Conservation (phyloP, 2,329 filamentous ascomycete species). For the Bipolaris cookei region DNA sequence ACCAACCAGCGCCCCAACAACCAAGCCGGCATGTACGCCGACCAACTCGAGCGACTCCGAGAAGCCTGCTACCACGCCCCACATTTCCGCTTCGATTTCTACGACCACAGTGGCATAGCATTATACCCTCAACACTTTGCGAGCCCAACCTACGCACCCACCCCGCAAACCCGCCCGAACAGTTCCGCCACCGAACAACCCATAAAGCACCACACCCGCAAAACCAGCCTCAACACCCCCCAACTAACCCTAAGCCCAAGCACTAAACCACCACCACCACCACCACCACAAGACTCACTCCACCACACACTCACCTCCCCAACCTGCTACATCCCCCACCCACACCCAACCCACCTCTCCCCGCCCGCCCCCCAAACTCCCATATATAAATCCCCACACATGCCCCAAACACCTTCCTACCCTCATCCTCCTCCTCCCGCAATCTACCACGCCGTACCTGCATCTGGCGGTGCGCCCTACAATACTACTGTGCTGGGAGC, state of each 20-base stretch:
- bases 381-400: conserved; percentile 7
- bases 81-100: conserved; percentile 38
- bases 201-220: conserved; percentile 8
- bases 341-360: no score
- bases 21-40: conserved; percentile 38
- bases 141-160: conserved; percentile 26
- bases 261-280: conserved; percentile 11
- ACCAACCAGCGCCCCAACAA: conserved; percentile 9
- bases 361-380: no score
- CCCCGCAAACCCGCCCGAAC: conserved; percentile 19
- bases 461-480: background rate
- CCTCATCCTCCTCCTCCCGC: background rate
- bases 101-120: conserved; percentile 39
- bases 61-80: conserved; percentile 30
- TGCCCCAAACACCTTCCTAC: background rate
- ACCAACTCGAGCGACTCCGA: conserved; percentile 31
- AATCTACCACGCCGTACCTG: conserved; percentile 2
- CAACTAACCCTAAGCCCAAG: conserved; percentile 24
- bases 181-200: conserved; percentile 14
- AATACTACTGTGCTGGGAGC: background rate
- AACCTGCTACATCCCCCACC: conserved; percentile 8
- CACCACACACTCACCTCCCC: conserved; percentile 12
- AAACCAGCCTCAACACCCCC: conserved; percentile 25
- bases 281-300: conserved; percentile 5
- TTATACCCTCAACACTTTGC: conserved; percentile 24